Base-by-base conservation (phyloP, 352 stramenopile species). In the Pythium monospermum region DNA sequence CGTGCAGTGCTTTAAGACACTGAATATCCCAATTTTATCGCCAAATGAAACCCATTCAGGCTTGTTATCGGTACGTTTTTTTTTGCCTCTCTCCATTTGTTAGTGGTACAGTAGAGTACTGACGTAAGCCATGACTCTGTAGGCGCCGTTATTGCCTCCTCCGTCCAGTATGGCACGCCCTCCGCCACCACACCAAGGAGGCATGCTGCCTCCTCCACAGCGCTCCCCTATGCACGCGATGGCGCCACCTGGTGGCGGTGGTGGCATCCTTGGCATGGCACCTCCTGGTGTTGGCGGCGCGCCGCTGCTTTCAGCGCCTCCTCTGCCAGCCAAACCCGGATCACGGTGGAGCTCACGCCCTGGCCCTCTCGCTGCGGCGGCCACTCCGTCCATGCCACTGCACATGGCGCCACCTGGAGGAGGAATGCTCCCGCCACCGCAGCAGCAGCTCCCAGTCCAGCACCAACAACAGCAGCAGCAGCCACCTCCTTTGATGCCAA, bases 1-100 rank as follows among this genome's bases (percentile, higher is more conserved):
- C 40, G 76, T 93, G 6, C 79, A 93, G 64, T 85, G 75, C 50
- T 91, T 89, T 59, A 93, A 91, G 67, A 80, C 74, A 37, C 66
- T 93, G 15, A 76, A 89, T 45, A 93, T 93, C 44, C 63, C 78
- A n/a, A 86, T 92, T 59, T 76, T 74, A 22, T 70, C 73, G 5
- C 59, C 78, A 1, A 61, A 67, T 0, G 74, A 87, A 47, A 64
- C 76, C 8, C 76, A 77, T 23, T 55, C 80, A n/a, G 71, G 77
- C 28, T 59, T 87, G 18, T 23, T 87, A 13, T 65, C 64, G 32
- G 59, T 72, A 49, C 15, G 51, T 49, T 27, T 31, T 26, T 32
- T 16, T 18, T 18, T 30, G 25, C 16, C 25, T 36, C 6, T 25
- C 28, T 49, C 15, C 22, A 25, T 16, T 49, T 11, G 6, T 38